These are phyloP conservation scores for Tetragonia tetragonoides DNA, from an alignment of 148 eudicot species.

Conservation along the genomic window DNA sequence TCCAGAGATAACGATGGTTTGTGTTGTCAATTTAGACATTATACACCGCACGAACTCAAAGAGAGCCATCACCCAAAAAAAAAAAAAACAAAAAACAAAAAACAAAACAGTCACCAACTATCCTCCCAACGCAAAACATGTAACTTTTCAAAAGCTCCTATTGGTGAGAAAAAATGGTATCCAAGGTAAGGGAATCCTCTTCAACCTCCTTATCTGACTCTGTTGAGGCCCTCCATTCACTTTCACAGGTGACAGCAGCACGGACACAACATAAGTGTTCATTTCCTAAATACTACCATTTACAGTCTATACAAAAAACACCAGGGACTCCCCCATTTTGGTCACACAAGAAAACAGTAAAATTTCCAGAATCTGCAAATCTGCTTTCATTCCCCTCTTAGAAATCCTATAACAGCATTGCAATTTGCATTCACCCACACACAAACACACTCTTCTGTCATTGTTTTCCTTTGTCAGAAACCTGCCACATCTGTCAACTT, in stretches of 20 bases:
- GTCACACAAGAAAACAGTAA: slow-evolving; percentile 6
- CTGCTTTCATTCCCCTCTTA: slow-evolving; percentile 7
- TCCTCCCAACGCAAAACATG: background rate
- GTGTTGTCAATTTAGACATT: slow-evolving; percentile 17
- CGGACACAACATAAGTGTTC: background rate
- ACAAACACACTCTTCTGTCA: background rate
- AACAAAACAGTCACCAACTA: background rate
- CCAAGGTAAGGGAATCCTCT: slow-evolving; percentile 11
- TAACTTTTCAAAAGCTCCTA: background rate
- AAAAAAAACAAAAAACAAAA: background rate
- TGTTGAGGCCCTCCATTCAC: slow-evolving; percentile 13
- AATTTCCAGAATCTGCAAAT: background rate
- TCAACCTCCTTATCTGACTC: background rate
- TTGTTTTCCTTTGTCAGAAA: background rate
- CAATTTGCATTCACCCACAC: background rate
- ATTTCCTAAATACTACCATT: slow-evolving; percentile 6
- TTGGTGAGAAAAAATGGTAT: slow-evolving; percentile 23
- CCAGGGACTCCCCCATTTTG: slow-evolving; percentile 9
- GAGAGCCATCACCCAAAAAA: background rate
- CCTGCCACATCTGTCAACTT: background rate
- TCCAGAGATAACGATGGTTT: slow-evolving; percentile 1
- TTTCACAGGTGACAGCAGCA: slow-evolving; percentile 11
- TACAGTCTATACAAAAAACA: background rate
- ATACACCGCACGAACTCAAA: slow-evolving; percentile 21
- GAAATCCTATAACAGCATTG: background rate